A percentile compares a stretch with the other conserved stretches of the same genome.
Evolutionary conservation across 2,329 filamentous ascomycete genomes (phyloP).

Genomic region (Hypomyces perniciosus): DNA sequence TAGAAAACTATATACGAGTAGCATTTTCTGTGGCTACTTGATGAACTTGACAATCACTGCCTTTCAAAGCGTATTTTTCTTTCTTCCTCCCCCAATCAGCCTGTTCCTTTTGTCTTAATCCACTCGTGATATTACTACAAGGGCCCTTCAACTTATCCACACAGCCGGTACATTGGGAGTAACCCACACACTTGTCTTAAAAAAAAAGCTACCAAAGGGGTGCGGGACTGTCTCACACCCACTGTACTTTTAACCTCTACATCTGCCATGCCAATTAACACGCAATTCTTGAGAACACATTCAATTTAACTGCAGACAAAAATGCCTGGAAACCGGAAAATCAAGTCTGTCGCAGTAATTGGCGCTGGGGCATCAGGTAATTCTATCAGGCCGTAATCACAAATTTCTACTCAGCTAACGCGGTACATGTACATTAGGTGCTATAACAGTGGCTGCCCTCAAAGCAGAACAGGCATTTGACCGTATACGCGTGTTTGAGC

Average conservation of each 20-base stretch:
- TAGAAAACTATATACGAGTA: too few species aligned
- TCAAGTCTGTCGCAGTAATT: not conserved
- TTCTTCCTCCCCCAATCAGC: too few species aligned
- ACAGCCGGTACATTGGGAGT: too few species aligned
- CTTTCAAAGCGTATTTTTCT: too few species aligned
- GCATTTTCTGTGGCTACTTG: too few species aligned
- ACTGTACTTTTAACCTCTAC: not conserved
- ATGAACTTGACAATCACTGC: too few species aligned
- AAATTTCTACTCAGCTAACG: not conserved
- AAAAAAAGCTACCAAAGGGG: too few species aligned
- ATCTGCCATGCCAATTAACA: not conserved
- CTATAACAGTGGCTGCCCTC: conserved; percentile 40
- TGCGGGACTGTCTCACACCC: too few species aligned
- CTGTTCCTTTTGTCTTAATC: too few species aligned
- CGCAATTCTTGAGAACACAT: not conserved
- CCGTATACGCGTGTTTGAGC: conserved; percentile 35
- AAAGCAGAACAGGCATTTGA: conserved; percentile 39
- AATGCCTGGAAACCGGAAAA: not conserved
- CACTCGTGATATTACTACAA: too few species aligned
- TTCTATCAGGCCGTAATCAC: not conserved
- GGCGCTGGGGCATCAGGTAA: not conserved
- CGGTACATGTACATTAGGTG: conserved; percentile 27
- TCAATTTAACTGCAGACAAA: not conserved
- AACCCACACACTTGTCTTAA: too few species aligned
- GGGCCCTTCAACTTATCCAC: too few species aligned